Conservation (phyloP, 2,329 filamentous ascomycete species). For the Claviceps maximensis region DNA sequence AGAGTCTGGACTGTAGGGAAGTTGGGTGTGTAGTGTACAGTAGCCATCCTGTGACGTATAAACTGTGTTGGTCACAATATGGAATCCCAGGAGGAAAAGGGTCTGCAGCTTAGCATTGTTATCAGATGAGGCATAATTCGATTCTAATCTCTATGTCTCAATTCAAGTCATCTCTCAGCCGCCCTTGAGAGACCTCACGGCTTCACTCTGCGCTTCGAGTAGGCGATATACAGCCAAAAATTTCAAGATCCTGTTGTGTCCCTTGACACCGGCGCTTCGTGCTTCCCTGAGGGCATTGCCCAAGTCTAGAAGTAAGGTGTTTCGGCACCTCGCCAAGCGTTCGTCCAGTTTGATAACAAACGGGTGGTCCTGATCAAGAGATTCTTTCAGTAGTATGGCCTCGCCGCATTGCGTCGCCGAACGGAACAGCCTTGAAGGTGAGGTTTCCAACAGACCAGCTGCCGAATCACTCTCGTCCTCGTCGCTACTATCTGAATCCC, state of each 20-base stretch:
- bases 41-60: constrained; percentile 20
- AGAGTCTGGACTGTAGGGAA: constrained; percentile 7
- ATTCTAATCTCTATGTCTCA: neutral
- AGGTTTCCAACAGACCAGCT: constrained; percentile 28
- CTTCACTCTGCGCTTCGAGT: constrained; percentile 38
- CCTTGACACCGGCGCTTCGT: constrained; percentile 27
- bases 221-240: constrained; percentile 40
- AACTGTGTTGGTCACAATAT: constrained; percentile 5
- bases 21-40: constrained; percentile 23
- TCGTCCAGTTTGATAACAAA: constrained; percentile 40
- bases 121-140: constrained; percentile 12
- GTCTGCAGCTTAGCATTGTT: constrained; percentile 12
- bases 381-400: constrained; percentile 28
- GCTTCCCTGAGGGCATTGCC: constrained; percentile 34
- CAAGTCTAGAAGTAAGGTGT: constrained; percentile 43
- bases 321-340: constrained; percentile 38
- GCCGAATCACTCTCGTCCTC: constrained; percentile 23
- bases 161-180: constrained; percentile 13
- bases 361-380: constrained; percentile 32
- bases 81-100: neutral
- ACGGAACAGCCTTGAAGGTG: constrained; percentile 30
- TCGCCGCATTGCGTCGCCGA: constrained; percentile 33
- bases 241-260: constrained; percentile 33
- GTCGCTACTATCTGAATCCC: constrained; percentile 23
- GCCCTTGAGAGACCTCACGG: constrained; percentile 33